Percentiles rank a stretch among this genome's conserved stretches.
These are phyloP conservation scores for Coemansia sp. DNA, from an alignment of 192 early-diverging fungal genomes.

Conservation along the genomic window DNA sequence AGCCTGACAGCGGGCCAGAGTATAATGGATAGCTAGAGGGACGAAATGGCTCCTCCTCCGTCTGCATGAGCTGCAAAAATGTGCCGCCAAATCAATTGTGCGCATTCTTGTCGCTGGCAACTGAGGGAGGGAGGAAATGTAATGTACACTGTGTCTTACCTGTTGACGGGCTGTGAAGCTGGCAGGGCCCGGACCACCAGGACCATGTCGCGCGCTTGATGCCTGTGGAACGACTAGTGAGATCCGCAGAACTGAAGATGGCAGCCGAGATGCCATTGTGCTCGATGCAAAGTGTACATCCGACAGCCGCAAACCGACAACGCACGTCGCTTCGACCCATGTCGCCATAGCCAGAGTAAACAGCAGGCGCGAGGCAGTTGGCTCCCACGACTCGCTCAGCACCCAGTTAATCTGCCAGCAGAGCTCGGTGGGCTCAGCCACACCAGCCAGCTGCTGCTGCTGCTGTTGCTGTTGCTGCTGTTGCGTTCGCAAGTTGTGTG, in stretches of 20 bases:
- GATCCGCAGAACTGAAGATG: slow-evolving; percentile 44
- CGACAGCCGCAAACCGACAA: slow-evolving; percentile 30
- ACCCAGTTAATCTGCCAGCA: slow-evolving; percentile 51
- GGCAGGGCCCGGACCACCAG: background rate
- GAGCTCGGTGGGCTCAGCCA: slow-evolving; percentile 37
- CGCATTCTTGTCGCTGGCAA: background rate
- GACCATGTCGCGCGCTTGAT: background rate
- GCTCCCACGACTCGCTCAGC: slow-evolving; percentile 22
- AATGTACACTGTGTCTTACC: slow-evolving; percentile 39
- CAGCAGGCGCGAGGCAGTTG: slow-evolving; percentile 31
- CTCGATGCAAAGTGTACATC: slow-evolving; percentile 51
- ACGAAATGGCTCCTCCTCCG: background rate
- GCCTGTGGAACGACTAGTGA: slow-evolving; percentile 19
- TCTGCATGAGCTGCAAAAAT: background rate
- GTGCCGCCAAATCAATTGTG: no score
- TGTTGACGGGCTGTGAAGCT: slow-evolving; percentile 28
- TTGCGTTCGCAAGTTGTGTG: slow-evolving; percentile 4
- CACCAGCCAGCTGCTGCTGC: slow-evolving; percentile 14
- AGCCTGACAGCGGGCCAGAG: background rate
- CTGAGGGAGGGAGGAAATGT: no score
- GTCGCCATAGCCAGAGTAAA: slow-evolving; percentile 48
- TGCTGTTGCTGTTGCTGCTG: slow-evolving; percentile 12
- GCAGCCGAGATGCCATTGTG: slow-evolving; percentile 47
- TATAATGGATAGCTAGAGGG: background rate
- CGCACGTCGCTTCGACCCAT: slow-evolving; percentile 35